phyloP scores from a whole-genome alignment of 2,329 filamentous ascomycete genomes.

The Phyllosticta capitalensis region DNA sequence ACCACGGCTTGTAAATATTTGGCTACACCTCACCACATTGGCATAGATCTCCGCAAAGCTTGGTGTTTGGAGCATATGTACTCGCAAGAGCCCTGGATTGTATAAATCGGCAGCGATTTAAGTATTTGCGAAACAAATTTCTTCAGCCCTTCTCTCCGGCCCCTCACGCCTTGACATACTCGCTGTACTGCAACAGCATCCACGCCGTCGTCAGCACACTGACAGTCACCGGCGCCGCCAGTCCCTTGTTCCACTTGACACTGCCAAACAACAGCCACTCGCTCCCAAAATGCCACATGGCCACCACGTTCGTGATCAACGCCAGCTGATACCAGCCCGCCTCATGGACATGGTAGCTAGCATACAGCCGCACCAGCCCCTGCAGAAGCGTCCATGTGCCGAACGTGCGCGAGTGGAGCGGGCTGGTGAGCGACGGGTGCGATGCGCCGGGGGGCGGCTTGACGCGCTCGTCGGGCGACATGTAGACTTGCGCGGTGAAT shows the following conservation, averaged over 20 bases:
- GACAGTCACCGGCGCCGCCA: conserved; percentile 51
- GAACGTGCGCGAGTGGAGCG: conserved; percentile 69
- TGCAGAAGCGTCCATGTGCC: conserved; percentile 81
- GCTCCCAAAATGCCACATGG: conserved; percentile 65
- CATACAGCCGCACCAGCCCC: conserved; percentile 68
- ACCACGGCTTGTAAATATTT: background rate
- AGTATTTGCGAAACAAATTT: background rate
- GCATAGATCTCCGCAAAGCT: background rate
- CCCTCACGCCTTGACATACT: conserved; percentile 49
- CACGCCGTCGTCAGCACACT: conserved; percentile 47
- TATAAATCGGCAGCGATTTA: background rate
- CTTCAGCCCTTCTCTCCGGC: background rate
- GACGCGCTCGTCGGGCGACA: conserved; percentile 43
- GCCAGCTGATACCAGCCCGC: conserved; percentile 68
- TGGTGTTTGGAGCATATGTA: background rate
- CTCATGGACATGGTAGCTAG: conserved; percentile 70
- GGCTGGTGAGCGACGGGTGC: conserved; percentile 49
- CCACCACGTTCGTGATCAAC: conserved; percentile 72
- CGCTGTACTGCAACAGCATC: conserved; percentile 58
- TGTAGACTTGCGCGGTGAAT: conserved; percentile 83
- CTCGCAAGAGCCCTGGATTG: background rate
- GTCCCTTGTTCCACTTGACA: conserved; percentile 52
- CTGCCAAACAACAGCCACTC: conserved; percentile 77
- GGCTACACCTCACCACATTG: background rate
- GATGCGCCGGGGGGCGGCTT: conserved; percentile 33